Base-by-base conservation (phyloP, 129 eudicot species). In the Chrysanthemum makinoi region DNA sequence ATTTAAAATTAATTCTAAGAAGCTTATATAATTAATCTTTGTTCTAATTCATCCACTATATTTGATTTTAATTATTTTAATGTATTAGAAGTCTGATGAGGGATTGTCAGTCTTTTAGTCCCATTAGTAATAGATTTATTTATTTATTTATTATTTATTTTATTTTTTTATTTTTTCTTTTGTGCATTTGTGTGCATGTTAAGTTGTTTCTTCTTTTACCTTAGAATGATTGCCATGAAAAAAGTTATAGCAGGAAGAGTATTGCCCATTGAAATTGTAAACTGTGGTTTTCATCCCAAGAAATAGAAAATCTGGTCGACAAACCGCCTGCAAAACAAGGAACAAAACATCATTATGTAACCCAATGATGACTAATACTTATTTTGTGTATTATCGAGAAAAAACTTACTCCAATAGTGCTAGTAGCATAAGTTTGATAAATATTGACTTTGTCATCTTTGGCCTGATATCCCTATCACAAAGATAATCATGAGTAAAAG, bases 181-280 rank as follows among this genome's bases (percentile, higher is more conserved):
- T 0, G 18, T 51, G 14, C 28, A 20, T 18, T 33, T 20, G 13
- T 69, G n/a, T 63, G 70, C 72, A 35, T 48, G 62, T 62, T 57
- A 46, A 43, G 15, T 11, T 46, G 26, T 43, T 60, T 19, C n/a
- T 15, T 59, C 60, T n/a, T 53, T 61, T 65, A 87, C 99, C 99
- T 86, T 72, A 87, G 76, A 55, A 82, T 76, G 78, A 77, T 85
- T 12, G 99, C 99, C 83, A 94, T 81, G 52, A 94, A 53, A 80
- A 94, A 87, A 46, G 99, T 94, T 55, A 94, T 85, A 80, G 99
- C 99, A 6, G 99, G 97, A 74, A 94, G 94, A 66, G 86, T 82
- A 77, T 94, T 94, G 68, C 85, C 74, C 93, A 89, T 84, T 17
- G 99, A 90, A 39, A 88, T 89, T 57, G 95, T 89, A 81, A 94